These are phyloP conservation scores for Blastocystis sp. DNA, from an alignment of 352 stramenopile species.

Conservation along the genomic window DNA sequence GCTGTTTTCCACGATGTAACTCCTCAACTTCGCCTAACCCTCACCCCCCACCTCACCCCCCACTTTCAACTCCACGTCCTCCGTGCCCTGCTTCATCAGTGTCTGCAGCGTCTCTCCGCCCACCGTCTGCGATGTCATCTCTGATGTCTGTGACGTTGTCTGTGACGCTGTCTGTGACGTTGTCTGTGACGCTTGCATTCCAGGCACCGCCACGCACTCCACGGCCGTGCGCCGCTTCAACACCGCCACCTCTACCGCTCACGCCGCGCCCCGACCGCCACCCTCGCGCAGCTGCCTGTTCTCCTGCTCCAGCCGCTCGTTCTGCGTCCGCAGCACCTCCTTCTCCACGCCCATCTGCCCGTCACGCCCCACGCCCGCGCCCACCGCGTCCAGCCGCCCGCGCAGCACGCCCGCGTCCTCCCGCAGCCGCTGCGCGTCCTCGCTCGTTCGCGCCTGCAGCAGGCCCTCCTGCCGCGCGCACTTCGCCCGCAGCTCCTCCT, in stretches of 20 bases:
- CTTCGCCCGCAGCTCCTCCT: not conserved
- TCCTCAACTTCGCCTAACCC: constrained; percentile 4
- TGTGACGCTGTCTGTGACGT: no score
- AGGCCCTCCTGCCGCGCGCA: not conserved
- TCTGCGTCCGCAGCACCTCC: constrained; percentile 12
- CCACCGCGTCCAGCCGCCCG: constrained; percentile 38
- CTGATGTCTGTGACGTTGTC: no score
- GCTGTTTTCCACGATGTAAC: constrained; percentile 61
- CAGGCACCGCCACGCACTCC: no score
- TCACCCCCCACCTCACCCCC: not conserved
- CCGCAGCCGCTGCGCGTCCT: constrained; percentile 8
- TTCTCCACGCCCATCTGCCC: constrained; percentile 5
- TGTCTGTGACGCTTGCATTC: no score
- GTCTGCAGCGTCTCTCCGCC: not conserved
- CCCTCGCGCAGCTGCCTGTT: constrained; percentile 6
- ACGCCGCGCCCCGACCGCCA: not conserved
- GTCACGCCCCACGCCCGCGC: not conserved
- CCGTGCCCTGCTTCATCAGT: not conserved
- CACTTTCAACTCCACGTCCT: not conserved
- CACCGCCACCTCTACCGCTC: not conserved
- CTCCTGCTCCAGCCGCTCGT: not conserved
- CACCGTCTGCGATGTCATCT: no score
- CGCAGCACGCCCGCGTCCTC: constrained; percentile 17
- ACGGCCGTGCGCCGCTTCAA: not conserved
- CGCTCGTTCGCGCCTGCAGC: not conserved